Conservation (phyloP, 441 rosid species). For the Eugenia klotzschiana region DNA sequence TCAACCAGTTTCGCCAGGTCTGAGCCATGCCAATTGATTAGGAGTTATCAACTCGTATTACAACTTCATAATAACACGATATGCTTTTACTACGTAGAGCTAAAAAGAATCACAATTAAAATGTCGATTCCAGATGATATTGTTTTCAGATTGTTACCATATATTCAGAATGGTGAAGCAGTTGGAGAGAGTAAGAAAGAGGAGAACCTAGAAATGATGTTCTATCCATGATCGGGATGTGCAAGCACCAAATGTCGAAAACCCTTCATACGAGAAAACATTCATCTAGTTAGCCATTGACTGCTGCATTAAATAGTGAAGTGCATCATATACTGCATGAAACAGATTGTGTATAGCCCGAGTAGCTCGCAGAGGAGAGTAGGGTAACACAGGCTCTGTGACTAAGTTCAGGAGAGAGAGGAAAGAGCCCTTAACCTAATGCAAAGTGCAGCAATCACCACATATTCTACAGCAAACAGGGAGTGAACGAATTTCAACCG, state of each 20-base stretch:
- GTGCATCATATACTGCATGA: neutral
- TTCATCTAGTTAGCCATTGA: neutral
- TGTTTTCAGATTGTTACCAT: neutral
- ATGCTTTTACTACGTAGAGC: neutral
- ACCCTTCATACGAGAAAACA: constrained; percentile 33
- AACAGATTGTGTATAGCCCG: neutral
- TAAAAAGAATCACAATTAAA: neutral
- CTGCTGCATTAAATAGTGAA: neutral
- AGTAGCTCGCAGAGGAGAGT: neutral
- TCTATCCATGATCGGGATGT: constrained; percentile 72
- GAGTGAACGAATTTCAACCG: neutral
- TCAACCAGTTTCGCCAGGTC: constrained; percentile 59
- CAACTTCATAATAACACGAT: neutral
- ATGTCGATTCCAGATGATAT: neutral
- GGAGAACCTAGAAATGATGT: constrained; percentile 48
- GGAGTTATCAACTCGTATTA: neutral
- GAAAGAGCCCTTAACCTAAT: neutral
- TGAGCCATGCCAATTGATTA: constrained; percentile 11
- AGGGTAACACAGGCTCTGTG: neutral
- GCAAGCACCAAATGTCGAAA: constrained; percentile 79
- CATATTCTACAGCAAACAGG: neutral
- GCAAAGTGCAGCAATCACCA: neutral
- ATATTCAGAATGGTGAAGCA: neutral
- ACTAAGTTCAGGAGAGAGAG: neutral
- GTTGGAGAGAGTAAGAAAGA: neutral